Percentiles rank a stretch among this genome's conserved stretches.
These are phyloP conservation scores for Morella rubra DNA, from an alignment of 306 rosid genomes.

Conservation along the genomic window DNA sequence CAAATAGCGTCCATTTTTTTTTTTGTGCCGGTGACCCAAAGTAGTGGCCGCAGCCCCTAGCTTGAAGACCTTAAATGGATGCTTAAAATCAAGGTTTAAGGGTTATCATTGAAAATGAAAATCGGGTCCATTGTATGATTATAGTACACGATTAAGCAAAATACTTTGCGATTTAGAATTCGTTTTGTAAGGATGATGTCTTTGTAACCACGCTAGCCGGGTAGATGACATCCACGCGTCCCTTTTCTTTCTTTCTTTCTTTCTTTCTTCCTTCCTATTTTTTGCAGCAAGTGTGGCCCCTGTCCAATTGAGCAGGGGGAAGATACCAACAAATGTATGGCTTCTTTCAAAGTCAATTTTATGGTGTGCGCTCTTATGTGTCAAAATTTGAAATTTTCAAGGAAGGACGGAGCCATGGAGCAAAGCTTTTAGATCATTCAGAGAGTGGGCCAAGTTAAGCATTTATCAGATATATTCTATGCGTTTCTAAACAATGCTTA, in stretches of 20 bases:
- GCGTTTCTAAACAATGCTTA: neutral
- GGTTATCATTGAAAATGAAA: constrained; percentile 38
- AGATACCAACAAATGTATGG: constrained; percentile 19
- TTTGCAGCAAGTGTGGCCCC: neutral
- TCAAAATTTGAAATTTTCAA: constrained; percentile 41
- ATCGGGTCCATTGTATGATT: constrained; percentile 51
- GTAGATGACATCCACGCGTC: constrained; percentile 33
- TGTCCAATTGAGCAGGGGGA: constrained; percentile 29
- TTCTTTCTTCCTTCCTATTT: too few species aligned
- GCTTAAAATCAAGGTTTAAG: constrained; percentile 32
- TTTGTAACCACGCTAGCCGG: constrained; percentile 51
- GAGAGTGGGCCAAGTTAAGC: neutral
- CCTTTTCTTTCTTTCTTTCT: too few species aligned
- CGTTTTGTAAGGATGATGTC: constrained; percentile 36
- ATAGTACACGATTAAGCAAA: constrained; percentile 44
- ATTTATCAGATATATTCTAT: neutral
- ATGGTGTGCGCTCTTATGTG: constrained; percentile 13
- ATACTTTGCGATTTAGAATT: constrained; percentile 31
- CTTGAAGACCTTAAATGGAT: neutral
- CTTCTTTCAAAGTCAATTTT: constrained; percentile 8
- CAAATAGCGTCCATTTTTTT: neutral
- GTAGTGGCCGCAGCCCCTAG: neutral
- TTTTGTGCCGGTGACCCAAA: neutral
- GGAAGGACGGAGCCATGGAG: neutral
- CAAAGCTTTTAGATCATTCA: neutral